A percentile compares a stretch with the other conserved stretches of the same genome.
These are phyloP conservation scores for Bruguiera sexangula DNA, from an alignment of 345 rosid genomes.

Conservation along the genomic window DNA sequence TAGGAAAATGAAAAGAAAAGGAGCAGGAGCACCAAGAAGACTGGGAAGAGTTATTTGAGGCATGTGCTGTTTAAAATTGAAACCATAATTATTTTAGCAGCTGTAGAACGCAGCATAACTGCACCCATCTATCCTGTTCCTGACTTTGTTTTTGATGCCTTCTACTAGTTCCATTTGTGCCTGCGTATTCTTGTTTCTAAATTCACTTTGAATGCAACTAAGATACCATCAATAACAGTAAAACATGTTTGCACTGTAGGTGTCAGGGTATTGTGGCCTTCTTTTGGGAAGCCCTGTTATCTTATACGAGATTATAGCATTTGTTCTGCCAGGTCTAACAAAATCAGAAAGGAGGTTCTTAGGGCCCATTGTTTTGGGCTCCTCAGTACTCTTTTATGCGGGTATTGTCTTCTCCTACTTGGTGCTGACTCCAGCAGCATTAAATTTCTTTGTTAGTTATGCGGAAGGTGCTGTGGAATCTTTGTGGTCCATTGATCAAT, in stretches of 20 bases:
- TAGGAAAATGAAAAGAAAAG: background rate
- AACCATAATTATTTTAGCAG: background rate
- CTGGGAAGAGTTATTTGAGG: background rate
- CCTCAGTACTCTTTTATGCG: conserved; percentile 86
- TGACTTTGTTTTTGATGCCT: background rate
- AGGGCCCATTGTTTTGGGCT: conserved; percentile 89
- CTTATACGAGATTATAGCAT: conserved; percentile 89
- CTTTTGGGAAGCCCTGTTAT: conserved; percentile 90
- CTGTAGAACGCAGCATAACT: background rate
- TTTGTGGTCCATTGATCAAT: conserved; percentile 96
- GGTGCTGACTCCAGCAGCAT: conserved; percentile 90
- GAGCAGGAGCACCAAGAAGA: background rate
- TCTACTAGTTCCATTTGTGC: too few relatives aligned
- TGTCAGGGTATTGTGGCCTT: conserved; percentile 94
- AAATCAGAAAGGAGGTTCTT: conserved; percentile 83
- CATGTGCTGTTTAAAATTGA: background rate
- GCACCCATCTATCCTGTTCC: background rate
- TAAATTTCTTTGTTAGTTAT: conserved; percentile 87
- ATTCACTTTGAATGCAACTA: background rate
- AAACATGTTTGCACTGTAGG: conserved; percentile 44
- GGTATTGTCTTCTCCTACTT: conserved; percentile 81
- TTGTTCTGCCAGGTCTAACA: conserved; percentile 94
- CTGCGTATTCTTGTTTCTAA: background rate
- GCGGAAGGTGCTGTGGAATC: conserved; percentile 98
- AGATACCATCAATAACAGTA: background rate